phyloP scores from a whole-genome alignment of 768 basidiomycete genomes.

The Chlorophyllum brunneum region DNA sequence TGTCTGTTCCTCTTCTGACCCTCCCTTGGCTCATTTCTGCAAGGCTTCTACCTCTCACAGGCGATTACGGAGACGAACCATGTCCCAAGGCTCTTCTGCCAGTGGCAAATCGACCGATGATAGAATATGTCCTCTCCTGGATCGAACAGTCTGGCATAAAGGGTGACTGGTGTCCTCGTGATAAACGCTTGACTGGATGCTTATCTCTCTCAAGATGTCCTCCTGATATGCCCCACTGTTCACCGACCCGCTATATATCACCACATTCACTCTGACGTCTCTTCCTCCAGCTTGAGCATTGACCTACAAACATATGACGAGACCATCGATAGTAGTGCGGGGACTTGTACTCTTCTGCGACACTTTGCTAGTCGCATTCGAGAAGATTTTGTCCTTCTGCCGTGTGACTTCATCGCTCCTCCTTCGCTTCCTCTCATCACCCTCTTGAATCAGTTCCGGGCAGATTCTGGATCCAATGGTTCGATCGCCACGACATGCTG shows the following conservation, averaged over 20 bases:
- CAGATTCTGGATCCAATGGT: conserved; percentile 59
- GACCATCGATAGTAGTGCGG: conserved; percentile 56
- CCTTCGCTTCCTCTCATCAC: conserved; percentile 61
- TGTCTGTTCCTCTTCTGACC: conserved; percentile 21
- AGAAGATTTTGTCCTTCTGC: conserved; percentile 84
- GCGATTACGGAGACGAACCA: conserved; percentile 74
- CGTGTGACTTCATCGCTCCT: conserved; percentile 89
- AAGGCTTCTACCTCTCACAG: conserved; percentile 73
- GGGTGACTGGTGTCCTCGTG: conserved; percentile 42
- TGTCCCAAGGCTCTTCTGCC: conserved; percentile 87
- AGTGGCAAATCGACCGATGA: conserved; percentile 82
- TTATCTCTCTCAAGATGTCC: conserved; percentile 54
- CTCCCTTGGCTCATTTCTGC: conserved; percentile 17
- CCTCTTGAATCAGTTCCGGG: conserved; percentile 80
- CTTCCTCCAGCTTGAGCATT: conserved; percentile 64
- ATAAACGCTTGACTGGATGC: conserved; percentile 11
- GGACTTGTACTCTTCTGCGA: conserved; percentile 72
- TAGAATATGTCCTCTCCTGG: conserved; percentile 84
- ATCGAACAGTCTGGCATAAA: conserved; percentile 81
- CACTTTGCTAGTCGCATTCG: conserved; percentile 74
- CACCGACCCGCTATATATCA: conserved; percentile 78
- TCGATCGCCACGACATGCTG: conserved; percentile 67
- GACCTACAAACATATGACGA: conserved; percentile 82
- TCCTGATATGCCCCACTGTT: conserved; percentile 77
- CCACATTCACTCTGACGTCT: conserved; percentile 76